These are phyloP conservation scores for Fabrea salina DNA, from an alignment of 169 alveolate genomes.

Conservation along the genomic window DNA sequence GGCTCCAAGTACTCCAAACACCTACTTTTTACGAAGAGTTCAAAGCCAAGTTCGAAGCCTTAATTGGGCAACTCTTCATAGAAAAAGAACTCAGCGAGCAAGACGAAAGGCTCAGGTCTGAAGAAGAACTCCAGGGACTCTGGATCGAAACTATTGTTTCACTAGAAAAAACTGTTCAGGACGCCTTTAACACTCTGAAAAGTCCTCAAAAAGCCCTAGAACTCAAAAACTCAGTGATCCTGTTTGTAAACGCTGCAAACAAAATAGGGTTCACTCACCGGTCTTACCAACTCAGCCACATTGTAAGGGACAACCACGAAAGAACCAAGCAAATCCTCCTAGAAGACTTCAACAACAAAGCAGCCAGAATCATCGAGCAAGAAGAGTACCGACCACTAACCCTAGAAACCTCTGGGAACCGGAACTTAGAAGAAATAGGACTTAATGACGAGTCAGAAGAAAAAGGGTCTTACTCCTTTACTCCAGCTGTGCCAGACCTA, in stretches of 20 bases:
- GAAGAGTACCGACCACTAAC: not conserved
- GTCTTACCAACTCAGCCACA: slow-evolving; percentile 13
- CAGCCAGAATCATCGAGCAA: not conserved
- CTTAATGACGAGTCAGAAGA: not conserved
- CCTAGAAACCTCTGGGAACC: not conserved
- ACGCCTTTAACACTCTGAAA: not conserved
- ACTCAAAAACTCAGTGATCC: not conserved
- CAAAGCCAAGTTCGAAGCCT: not conserved
- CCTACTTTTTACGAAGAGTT: not conserved
- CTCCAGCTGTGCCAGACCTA: slow-evolving; percentile 16
- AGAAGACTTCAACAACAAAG: not conserved
- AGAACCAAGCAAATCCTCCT: not conserved
- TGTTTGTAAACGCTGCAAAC: slow-evolving; percentile 4
- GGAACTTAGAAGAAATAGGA: slow-evolving; percentile 7
- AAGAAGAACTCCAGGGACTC: slow-evolving; percentile 28
- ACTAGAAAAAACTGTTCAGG: slow-evolving; percentile 11
- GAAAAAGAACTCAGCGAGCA: slow-evolving; percentile 26
- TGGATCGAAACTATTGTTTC: slow-evolving; percentile 17
- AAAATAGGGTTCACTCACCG: slow-evolving; percentile 12
- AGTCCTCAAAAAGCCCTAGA: not conserved
- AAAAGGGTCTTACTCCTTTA: not conserved
- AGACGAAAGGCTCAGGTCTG: slow-evolving; percentile 19
- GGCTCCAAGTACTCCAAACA: not conserved
- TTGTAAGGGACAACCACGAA: not conserved
- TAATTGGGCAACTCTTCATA: slow-evolving; percentile 4